phyloP scores from a whole-genome alignment of 148 eudicot species.

The Silene uniflora region DNA sequence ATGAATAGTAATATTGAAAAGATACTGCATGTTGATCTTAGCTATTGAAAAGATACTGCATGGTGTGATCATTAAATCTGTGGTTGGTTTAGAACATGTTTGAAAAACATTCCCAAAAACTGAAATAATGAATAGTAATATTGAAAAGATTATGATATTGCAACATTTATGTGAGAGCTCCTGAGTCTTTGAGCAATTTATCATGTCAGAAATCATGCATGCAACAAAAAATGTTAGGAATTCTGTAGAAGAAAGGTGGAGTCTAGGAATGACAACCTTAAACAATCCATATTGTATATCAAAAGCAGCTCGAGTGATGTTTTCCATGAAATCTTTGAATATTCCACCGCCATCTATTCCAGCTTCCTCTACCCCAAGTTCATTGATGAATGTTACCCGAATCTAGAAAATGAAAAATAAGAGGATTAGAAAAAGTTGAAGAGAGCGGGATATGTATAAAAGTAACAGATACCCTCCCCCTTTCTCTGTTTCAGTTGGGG shows the following conservation, averaged over 20 bases:
- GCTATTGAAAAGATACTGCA: no score
- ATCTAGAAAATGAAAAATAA: conserved; percentile 43
- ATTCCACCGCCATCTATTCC: conserved; percentile 99
- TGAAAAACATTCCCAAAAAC: not conserved
- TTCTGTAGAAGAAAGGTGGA: not conserved
- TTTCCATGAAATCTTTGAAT: conserved; percentile 99
- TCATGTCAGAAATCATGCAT: conserved; percentile 7
- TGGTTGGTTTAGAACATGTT: not conserved
- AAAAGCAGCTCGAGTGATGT: conserved; percentile 86
- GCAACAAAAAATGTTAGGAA: not conserved
- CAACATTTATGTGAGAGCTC: not conserved
- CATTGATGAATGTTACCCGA: conserved; percentile 86
- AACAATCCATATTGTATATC: conserved; percentile 95
- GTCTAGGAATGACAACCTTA: conserved; percentile 53
- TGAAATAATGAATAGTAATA: not conserved
- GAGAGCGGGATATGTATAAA: not conserved
- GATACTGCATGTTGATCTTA: no score
- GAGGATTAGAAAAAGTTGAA: not conserved
- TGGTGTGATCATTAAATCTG: no score
- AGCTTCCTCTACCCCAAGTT: conserved; percentile 98
- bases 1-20: no score
- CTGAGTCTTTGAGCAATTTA: conserved; percentile 6
- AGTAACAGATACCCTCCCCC: not conserved
- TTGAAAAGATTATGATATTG: not conserved
- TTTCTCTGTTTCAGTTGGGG: no score